Conservation (phyloP, 2,329 filamentous ascomycete genomes). For the Fusarium domesticum region DNA sequence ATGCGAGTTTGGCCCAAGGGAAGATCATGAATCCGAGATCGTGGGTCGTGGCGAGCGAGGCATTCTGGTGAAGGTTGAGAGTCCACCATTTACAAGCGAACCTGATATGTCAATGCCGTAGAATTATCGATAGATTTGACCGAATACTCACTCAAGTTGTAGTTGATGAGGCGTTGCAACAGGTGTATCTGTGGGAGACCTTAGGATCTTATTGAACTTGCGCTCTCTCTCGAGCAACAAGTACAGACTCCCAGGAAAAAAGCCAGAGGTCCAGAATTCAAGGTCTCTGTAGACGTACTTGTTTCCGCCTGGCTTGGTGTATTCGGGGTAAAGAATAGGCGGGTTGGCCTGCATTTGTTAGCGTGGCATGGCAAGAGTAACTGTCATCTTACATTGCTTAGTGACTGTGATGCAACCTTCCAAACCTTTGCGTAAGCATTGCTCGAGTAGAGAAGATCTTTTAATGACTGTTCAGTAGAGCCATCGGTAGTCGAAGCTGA, state of each 20-base stretch:
- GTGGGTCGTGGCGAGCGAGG: constrained; percentile 37
- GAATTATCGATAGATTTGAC: constrained; percentile 35
- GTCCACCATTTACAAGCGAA: neutral
- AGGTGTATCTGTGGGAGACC: neutral
- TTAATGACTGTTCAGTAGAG: neutral
- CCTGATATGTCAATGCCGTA: constrained; percentile 38
- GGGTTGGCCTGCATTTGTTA: constrained; percentile 3
- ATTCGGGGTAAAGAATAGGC: constrained; percentile 20
- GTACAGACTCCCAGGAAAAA: constrained; percentile 39
- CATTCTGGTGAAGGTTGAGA: neutral
- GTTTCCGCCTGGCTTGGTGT: constrained; percentile 15
- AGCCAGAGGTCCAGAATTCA: constrained; percentile 39
- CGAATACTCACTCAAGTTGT: constrained; percentile 29
- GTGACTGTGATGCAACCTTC: constrained; percentile 7
- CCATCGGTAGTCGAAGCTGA: neutral
- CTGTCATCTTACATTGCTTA: neutral
- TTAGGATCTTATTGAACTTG: constrained; percentile 29
- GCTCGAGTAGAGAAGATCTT: constrained; percentile 1
- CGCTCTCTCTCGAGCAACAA: constrained; percentile 33
- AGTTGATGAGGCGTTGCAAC: constrained; percentile 5
- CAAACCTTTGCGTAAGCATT: constrained; percentile 8
- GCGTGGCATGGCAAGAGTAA: too few relatives aligned
- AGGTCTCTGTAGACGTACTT: constrained; percentile 22
- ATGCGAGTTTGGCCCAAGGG: constrained; percentile 46
- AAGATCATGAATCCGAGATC: constrained; percentile 55